These are phyloP conservation scores for Brassica hybrid DNA, from an alignment of 441 rosid genomes.

Conservation along the genomic window DNA sequence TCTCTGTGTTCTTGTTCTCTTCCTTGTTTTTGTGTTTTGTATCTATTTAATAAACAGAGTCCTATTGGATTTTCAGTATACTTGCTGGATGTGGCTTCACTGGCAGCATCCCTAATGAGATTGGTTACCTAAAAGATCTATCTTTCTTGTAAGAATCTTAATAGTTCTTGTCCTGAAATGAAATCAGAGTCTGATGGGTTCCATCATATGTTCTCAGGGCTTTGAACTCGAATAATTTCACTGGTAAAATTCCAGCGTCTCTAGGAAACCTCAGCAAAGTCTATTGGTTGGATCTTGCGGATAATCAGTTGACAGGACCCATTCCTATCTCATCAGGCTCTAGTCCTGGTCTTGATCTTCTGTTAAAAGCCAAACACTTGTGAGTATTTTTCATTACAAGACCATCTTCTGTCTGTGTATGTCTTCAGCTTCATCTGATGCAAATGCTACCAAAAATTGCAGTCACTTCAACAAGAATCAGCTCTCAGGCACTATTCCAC, in stretches of 20 bases:
- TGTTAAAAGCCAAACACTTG: conserved; percentile 89
- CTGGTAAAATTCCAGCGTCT: conserved; percentile 76
- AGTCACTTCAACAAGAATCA: conserved; percentile 97
- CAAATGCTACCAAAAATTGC: conserved; percentile 41
- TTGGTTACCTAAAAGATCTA: conserved; percentile 78
- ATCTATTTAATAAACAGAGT: neutral
- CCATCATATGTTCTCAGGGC: conserved; percentile 59
- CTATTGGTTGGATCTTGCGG: conserved; percentile 95
- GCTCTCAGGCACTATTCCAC: conserved; percentile 89
- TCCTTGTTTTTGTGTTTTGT: conserved; percentile 13
- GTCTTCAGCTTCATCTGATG: conserved; percentile 22
- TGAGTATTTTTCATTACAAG: conserved; percentile 47
- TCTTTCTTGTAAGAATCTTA: conserved; percentile 80
- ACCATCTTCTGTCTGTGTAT: neutral
- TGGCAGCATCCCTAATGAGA: conserved; percentile 77
- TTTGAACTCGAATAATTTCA: conserved; percentile 86
- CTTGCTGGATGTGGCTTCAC: conserved; percentile 85
- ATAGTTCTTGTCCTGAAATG: neutral
- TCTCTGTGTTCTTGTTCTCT: conserved; percentile 1
- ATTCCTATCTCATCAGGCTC: conserved; percentile 70
- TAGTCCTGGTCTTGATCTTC: conserved; percentile 82
- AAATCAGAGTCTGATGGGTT: conserved; percentile 16
- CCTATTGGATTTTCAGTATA: conserved; percentile 57
- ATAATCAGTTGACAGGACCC: conserved; percentile 82
- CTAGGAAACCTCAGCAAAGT: conserved; percentile 84